Evolutionary conservation across 768 basidiomycete genomes (phyloP), one percentile per base, ranked within the genome.

Genomic region (Clathrus columnatus): DNA sequence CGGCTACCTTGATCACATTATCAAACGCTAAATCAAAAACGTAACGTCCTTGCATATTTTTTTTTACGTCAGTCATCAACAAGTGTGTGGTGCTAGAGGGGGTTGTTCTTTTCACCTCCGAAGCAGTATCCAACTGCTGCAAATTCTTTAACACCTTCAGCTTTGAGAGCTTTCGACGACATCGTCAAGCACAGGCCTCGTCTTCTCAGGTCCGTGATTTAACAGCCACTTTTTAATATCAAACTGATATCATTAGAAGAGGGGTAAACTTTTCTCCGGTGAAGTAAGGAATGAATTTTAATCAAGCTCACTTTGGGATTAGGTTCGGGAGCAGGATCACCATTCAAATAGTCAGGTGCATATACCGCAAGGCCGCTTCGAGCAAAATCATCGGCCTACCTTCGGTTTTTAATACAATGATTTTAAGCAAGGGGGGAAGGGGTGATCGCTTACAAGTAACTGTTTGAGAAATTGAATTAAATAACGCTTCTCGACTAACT

Each of bases 51-150:
- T 56, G 24, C 7, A 18, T 6, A 44, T 36, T 28, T 28, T n/a
- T 21, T 0, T 21, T 41, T 14, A 3, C 7, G 7, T 14, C 14
- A 14, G 36, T 14, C 11, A 36, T 7, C 11, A 36, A 8, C 36
- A n/a, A 36, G 36, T 4, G 4, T 14, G 7, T 14, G 7, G 36
- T 36, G 36, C 16, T 32, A 7, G 30, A 32, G 4, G n/a, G n/a
- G n/a, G n/a, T 36, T 36, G 36, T 36, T 36, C 10, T 36, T 36
- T 72, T 55, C 57, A 75, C 80, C 85, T 57, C 84, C 83, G 54
- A 78, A 82, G 70, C 87, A 90, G 71, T 81, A 88, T 3, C 84
- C 85, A 4, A 77, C 76, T 0, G 81, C 80, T 0, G 70, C 84
- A 55, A 89, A 75, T 6, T 65, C 64, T 1, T 71, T 79, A 20